Evolutionary conservation across 352 stramenopile genomes (phyloP), one percentile per base, ranked within the genome.

Genomic region (Plasmopara viticola): DNA sequence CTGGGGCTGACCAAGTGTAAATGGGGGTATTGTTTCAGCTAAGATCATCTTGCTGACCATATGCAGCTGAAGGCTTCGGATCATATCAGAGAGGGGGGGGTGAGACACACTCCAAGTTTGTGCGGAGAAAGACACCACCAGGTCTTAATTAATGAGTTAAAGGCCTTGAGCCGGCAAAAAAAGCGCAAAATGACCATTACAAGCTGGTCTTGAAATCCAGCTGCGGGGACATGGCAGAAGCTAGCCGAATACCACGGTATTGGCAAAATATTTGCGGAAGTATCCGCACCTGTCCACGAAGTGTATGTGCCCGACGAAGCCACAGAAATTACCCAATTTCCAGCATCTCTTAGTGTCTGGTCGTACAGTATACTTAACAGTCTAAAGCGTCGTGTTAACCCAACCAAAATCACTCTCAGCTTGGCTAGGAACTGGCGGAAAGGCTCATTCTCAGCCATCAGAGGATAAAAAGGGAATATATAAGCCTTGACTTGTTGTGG

Each of bases 141-240:
- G n/a, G 6, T 6, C 8, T 14, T 28, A 3, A 15, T 4, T 7
- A 45, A 15, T 14, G 40, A 4, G 18, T 30, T 45, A 2, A 7
- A 30, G 10, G 40, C 9, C 40, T 30, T 45, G 17, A 30, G 28
- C 9, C 17, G 40, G 17, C 40, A 45, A 10, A 45, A 6, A 15
- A 45, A 45, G 3, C 7, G 17, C 18, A 15, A 25, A 30, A 45
- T 30, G 12, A 45, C 0, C 1, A 2, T 14, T 13, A 30, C 5
- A 45, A 45, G 15, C 18, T 45, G 40, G 18, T 45, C 15, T 45
- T 45, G n/a, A 17, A 45, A 45, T 30, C 40, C 40, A 9, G 40
- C 28, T 30, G 10, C 0, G 5, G 40, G 40, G 13, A 45, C 13
- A 45, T 45, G 40, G 40, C 40, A 45, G 18, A 45, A 14, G 15